These are phyloP conservation scores for Kwoniella heveanensis DNA, from an alignment of 768 basidiomycete species.

Conservation along the genomic window DNA sequence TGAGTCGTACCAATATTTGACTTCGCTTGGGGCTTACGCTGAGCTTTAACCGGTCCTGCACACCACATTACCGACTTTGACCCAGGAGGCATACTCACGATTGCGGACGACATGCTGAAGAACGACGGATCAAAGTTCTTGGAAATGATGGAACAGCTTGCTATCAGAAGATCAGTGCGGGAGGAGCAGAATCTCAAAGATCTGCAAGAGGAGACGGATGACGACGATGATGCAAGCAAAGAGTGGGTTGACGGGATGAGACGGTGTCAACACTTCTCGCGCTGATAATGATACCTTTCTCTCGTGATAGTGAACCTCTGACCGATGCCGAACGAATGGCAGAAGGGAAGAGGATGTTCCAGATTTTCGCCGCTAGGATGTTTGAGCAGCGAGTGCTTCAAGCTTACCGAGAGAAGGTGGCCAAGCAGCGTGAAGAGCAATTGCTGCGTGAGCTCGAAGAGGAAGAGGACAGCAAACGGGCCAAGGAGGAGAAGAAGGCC, in stretches of 20 bases:
- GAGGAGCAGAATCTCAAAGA: conserved; percentile 73
- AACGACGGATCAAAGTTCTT: conserved; percentile 98
- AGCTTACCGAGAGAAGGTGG: conserved; percentile 94
- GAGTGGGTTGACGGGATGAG: conserved; percentile 57
- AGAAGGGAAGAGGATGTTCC: conserved; percentile 99
- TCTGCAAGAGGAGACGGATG: conserved; percentile 65
- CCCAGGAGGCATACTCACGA: conserved; percentile 90
- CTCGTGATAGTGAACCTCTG: conserved; percentile 59
- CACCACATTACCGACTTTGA: conserved; percentile 38
- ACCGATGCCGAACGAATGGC: conserved; percentile 99
- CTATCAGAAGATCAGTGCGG: conserved; percentile 87
- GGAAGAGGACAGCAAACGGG: conserved; percentile 82
- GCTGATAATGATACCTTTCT: conserved; percentile 20
- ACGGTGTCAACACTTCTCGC: no score
- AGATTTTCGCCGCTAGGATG: conserved; percentile 98
- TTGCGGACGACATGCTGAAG: conserved; percentile 96
- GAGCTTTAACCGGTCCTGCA: conserved; percentile 37
- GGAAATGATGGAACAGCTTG: conserved; percentile 99
- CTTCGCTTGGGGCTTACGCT: conserved; percentile 43
- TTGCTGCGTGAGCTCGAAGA: conserved; percentile 92
- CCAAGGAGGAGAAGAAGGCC: conserved; percentile 87
- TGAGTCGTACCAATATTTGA: conserved; percentile 29
- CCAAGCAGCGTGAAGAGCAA: conserved; percentile 91
- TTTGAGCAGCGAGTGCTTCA: conserved; percentile 97
- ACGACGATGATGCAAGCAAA: conserved; percentile 66